Evolutionary conservation across 2,329 filamentous ascomycete genomes (phyloP), one percentile per base, ranked within the genome.

Genomic region (Pestalotiopsis fici): DNA sequence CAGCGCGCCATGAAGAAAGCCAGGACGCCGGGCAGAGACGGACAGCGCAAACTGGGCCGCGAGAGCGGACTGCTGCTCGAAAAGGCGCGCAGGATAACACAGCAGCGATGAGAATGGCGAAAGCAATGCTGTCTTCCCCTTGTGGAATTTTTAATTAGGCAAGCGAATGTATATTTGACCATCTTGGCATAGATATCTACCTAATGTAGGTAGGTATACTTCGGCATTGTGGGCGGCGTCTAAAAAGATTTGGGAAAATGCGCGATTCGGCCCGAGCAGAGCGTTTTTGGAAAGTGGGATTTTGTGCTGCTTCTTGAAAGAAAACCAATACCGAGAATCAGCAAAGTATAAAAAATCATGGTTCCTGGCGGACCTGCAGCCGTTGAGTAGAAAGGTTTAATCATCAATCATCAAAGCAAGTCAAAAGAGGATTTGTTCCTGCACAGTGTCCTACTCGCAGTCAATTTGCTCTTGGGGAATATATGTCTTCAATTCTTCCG

Each of bases 31-130:
- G 88, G 88, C 13, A 88, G 91, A 43, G 88, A 91, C 77, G 93
- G 93, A 12, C 90, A 92, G 81, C 87, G 91, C 78, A 95, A 93
- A 81, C 79, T 97, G 60, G 94, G 94, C 1, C 86, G 93, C 69
- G 94, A 97, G 83, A 95, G 94, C 73, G 87, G 86, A 39, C 85
- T 95, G 47, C 74, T 97, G 73, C 81, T 97, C 66, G 91, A 94
- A 74, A 93, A 91, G 80, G 91, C 95, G 39, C 91, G 91, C 83
- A 90, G 85, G 76, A 83, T 97, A 79, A 47, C 57, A 3, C 57
- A 60, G 28, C 28, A 31, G 57, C 25, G 31, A 37, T 60, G 21
- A 35, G 2, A 3, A 21, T 7, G 18, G 43, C 15, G 4, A 50
- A n/a, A 23, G 4, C 4, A 7, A 18, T 3, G n/a, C n/a, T 18